These are phyloP conservation scores for Saturnispora zaruensis DNA, from an alignment of 805 yeast species.

Conservation along the genomic window DNA sequence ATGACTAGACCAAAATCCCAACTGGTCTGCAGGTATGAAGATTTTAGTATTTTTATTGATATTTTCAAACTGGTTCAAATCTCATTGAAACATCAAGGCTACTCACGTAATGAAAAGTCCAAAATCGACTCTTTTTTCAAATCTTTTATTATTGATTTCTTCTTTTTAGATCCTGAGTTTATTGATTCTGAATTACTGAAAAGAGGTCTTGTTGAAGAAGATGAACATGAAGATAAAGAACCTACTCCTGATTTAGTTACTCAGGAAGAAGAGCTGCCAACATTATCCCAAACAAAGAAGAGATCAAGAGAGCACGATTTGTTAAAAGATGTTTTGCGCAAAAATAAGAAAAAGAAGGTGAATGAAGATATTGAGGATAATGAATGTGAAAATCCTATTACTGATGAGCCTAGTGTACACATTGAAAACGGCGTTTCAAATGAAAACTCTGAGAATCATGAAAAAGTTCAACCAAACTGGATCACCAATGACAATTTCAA, in stretches of 20 bases:
- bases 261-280: constrained; percentile 10
- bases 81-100: constrained; percentile 61
- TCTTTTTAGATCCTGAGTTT: constrained; percentile 44
- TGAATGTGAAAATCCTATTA: constrained; percentile 17
- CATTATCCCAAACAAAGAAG: constrained; percentile 30
- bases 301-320: constrained; percentile 51
- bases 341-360: constrained; percentile 25
- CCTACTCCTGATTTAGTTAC: background rate
- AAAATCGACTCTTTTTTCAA: constrained; percentile 62
- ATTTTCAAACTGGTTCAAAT: constrained; percentile 57
- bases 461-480: constrained; percentile 29
- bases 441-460: constrained; percentile 10
- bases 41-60: constrained; percentile 64
- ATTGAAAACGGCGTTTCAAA: constrained; percentile 12
- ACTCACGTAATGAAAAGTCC: constrained; percentile 75
- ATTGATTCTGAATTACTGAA: constrained; percentile 34
- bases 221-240: constrained; percentile 20
- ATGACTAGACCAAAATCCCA: constrained; percentile 80
- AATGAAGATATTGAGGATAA: constrained; percentile 18
- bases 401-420: constrained; percentile 12
- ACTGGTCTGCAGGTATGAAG: constrained; percentile 50
- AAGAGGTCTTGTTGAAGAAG: constrained; percentile 26
- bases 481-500: constrained; percentile 23
- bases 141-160: constrained; percentile 64
- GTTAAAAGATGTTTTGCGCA: constrained; percentile 51